These are phyloP conservation scores for Metarhizium robertsii DNA, from an alignment of 2,329 filamentous ascomycete genomes.

Conservation along the genomic window DNA sequence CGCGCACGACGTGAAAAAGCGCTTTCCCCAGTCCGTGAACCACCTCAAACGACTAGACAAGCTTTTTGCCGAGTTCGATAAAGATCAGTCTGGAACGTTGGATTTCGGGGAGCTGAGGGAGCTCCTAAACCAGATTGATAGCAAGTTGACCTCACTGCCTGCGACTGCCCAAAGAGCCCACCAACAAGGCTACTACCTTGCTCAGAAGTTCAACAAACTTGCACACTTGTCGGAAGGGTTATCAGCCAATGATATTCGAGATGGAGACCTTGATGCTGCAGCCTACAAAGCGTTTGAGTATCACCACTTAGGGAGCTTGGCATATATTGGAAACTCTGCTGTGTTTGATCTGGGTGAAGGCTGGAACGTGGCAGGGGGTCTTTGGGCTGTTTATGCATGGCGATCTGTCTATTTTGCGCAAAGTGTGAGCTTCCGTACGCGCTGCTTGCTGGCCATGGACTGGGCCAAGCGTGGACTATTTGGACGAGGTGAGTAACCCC, in stretches of 20 bases:
- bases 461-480: constrained; percentile 97
- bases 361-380: constrained; percentile 67
- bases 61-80: constrained; percentile 87
- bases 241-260: constrained; percentile 67
- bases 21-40: constrained; percentile 82
- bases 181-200: constrained; percentile 90
- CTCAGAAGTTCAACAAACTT: constrained; percentile 87
- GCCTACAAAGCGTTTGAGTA: constrained; percentile 95
- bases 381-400: constrained; percentile 95
- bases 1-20: constrained; percentile 71
- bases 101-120: constrained; percentile 89
- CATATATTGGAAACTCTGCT: constrained; percentile 93
- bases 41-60: constrained; percentile 85
- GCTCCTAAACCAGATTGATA: constrained; percentile 85
- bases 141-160: constrained; percentile 85
- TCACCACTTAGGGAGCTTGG: constrained; percentile 79
- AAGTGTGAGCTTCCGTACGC: constrained; percentile 86
- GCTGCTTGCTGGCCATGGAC: constrained; percentile 89
- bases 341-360: constrained; percentile 83
- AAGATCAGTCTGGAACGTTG: constrained; percentile 83
- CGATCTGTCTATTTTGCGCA: constrained; percentile 94
- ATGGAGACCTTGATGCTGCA: constrained; percentile 85
- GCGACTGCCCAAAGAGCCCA: constrained; percentile 94
- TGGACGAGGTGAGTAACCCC: constrained; percentile 71
- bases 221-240: constrained; percentile 69